A percentile compares a stretch with the other conserved stretches of the same genome.
Conservation (phyloP, 2,329 filamentous ascomycete genomes). For the Laburnicola sp. region DNA sequence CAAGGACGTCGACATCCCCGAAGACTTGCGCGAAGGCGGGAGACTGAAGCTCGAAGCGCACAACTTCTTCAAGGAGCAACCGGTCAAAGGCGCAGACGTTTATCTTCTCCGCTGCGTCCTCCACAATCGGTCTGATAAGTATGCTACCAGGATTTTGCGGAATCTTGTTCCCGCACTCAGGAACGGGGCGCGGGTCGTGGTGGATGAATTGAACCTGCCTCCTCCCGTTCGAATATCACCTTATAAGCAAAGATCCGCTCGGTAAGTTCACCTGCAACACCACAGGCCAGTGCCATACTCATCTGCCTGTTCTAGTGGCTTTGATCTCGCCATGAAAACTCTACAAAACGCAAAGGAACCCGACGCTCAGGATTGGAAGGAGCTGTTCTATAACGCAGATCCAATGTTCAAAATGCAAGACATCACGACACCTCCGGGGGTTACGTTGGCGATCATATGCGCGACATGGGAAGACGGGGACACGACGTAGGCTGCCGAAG, state of each 20-base stretch:
- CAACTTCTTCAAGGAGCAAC: slow-evolving; percentile 17
- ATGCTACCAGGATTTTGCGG: slow-evolving; percentile 7
- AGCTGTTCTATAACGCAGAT: too few relatives aligned
- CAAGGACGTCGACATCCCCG: neutral
- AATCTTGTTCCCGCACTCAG: slow-evolving; percentile 10
- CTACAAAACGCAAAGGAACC: too few relatives aligned
- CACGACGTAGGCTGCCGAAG: too few relatives aligned
- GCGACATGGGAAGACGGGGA: too few relatives aligned
- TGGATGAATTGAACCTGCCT: neutral
- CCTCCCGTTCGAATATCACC: neutral
- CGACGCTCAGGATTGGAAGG: too few relatives aligned
- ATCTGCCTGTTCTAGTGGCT: too few relatives aligned
- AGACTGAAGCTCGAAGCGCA: slow-evolving; percentile 5
- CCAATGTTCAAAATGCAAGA: too few relatives aligned
- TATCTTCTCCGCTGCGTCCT: slow-evolving; percentile 62
- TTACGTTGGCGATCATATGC: too few relatives aligned
- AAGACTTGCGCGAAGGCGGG: neutral
- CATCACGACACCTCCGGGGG: too few relatives aligned
- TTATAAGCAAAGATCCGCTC: neutral
- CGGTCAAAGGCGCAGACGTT: slow-evolving; percentile 26
- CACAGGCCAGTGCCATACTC: too few relatives aligned
- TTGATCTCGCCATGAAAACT: too few relatives aligned
- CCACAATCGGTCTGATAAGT: slow-evolving; percentile 49
- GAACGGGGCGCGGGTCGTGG: neutral
- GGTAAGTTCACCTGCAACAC: neutral